A percentile compares a stretch with the other conserved stretches of the same genome.
phyloP scores from a whole-genome alignment of 495 filamentous ascomycete species.

The Penicillium paradoxum region DNA sequence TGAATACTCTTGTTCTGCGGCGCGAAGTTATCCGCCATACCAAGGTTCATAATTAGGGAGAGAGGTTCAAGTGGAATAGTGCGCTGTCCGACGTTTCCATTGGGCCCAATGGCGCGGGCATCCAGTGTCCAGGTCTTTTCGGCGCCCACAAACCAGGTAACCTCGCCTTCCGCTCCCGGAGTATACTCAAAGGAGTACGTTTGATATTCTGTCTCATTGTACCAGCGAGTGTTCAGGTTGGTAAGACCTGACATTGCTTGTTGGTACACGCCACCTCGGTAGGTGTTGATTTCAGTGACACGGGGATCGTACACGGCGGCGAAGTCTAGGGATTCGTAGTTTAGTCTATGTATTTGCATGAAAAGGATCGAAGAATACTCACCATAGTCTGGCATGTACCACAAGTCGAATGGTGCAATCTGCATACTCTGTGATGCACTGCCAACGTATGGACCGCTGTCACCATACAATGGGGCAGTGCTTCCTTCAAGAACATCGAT shows the following conservation, averaged over 20 bases:
- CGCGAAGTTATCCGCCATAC: constrained; percentile 67
- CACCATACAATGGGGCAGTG: constrained; percentile 49
- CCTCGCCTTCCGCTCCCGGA: constrained; percentile 55
- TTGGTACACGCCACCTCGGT: constrained; percentile 65
- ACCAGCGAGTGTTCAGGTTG: constrained; percentile 72
- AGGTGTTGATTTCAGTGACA: constrained; percentile 60
- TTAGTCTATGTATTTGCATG: background rate
- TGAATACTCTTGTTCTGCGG: constrained; percentile 51
- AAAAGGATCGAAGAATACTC: constrained; percentile 7
- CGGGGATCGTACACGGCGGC: constrained; percentile 56
- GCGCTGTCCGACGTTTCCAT: constrained; percentile 70
- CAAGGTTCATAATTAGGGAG: constrained; percentile 65
- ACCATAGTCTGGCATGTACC: constrained; percentile 70
- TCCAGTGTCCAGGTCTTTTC: constrained; percentile 64
- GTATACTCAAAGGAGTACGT: constrained; percentile 69
- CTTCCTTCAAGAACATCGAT: constrained; percentile 73
- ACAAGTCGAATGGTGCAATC: constrained; percentile 70
- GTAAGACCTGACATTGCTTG: constrained; percentile 69
- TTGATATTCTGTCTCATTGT: constrained; percentile 67
- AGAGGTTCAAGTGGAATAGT: constrained; percentile 67
- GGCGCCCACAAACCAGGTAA: constrained; percentile 66
- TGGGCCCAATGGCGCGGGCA: constrained; percentile 58
- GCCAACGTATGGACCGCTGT: constrained; percentile 47
- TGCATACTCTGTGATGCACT: constrained; percentile 68
- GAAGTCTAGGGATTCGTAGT: constrained; percentile 36